These are phyloP conservation scores for Coemansia sp. DNA, from an alignment of 192 early-diverging fungal species.

Conservation along the genomic window DNA sequence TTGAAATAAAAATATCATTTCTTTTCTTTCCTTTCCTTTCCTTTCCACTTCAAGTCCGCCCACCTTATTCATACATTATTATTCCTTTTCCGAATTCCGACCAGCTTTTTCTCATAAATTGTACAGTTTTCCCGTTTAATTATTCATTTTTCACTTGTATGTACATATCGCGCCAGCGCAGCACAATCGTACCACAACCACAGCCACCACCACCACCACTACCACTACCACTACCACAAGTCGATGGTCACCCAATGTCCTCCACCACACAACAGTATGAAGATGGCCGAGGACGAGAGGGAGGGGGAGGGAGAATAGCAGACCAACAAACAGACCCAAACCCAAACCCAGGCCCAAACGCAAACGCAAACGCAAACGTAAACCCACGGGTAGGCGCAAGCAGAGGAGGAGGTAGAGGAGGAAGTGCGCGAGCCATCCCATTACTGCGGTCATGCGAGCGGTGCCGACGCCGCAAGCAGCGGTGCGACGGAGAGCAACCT, in stretches of 20 bases:
- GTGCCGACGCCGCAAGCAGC: slow-evolving; percentile 48
- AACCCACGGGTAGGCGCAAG: background rate
- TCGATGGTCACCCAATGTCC: background rate
- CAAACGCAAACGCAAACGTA: background rate
- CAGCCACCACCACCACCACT: no score
- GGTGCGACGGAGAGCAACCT: slow-evolving; percentile 52
- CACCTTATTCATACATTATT: no score
- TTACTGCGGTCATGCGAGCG: slow-evolving; percentile 49
- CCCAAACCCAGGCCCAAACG: no score
- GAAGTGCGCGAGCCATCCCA: slow-evolving; percentile 13
- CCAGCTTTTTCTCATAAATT: background rate
- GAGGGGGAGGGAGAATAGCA: background rate
- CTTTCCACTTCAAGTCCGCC: slow-evolving; percentile 3
- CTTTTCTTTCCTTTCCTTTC: background rate
- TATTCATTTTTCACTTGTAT: slow-evolving; percentile 1
- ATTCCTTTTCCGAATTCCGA: background rate
- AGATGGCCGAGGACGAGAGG: background rate
- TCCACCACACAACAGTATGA: background rate
- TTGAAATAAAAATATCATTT: background rate
- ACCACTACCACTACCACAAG: background rate
- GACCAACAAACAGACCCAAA: no score
- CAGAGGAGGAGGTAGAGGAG: background rate
- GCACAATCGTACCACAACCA: no score
- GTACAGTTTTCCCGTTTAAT: background rate
- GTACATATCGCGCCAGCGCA: slow-evolving; percentile 4